These are phyloP conservation scores for Suhomyces pyralidae DNA, from an alignment of 805 yeast genomes.

Conservation along the genomic window DNA sequence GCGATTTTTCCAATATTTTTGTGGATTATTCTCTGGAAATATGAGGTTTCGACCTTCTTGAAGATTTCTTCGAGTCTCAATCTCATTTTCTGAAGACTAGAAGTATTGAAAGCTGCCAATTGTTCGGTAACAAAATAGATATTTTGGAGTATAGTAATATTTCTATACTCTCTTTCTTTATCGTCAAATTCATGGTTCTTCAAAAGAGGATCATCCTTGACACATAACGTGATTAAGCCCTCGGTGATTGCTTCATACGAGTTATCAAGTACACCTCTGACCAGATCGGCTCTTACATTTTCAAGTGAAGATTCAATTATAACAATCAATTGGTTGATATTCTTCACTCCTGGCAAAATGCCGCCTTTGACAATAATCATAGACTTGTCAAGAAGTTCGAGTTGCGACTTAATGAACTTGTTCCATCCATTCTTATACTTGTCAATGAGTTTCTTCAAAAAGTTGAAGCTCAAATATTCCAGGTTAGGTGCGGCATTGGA, in stretches of 20 bases:
- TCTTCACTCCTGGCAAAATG: conserved; percentile 31
- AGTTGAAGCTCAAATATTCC: conserved; percentile 54
- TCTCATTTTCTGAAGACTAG: conserved; percentile 22
- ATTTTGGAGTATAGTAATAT: conserved; percentile 40
- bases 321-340: conserved; percentile 30
- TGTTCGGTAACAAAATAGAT: conserved; percentile 35
- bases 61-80: conserved; percentile 25
- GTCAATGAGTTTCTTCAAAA: conserved; percentile 50
- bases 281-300: conserved; percentile 16
- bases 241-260: conserved; percentile 33
- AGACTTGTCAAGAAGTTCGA: conserved; percentile 35
- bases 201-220: conserved; percentile 42
- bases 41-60: conserved; percentile 24
- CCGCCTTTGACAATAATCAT: conserved; percentile 37
- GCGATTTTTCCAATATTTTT: conserved; percentile 65
- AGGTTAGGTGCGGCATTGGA: conserved; percentile 46
- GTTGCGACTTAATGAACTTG: conserved; percentile 55
- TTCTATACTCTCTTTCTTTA: conserved; percentile 39
- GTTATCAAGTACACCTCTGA: conserved; percentile 23
- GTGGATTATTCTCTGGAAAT: conserved; percentile 31
- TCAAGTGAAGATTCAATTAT: conserved; percentile 34
- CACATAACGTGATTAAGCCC: conserved; percentile 33
- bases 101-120: conserved; percentile 22
- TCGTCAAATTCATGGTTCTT: conserved; percentile 44
- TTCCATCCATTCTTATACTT: conserved; percentile 56